A percentile compares a stretch with the other conserved stretches of the same genome.
Evolutionary conservation across 176 grass and related monocot species (phyloP).

Genomic region (Carex cristatella): DNA sequence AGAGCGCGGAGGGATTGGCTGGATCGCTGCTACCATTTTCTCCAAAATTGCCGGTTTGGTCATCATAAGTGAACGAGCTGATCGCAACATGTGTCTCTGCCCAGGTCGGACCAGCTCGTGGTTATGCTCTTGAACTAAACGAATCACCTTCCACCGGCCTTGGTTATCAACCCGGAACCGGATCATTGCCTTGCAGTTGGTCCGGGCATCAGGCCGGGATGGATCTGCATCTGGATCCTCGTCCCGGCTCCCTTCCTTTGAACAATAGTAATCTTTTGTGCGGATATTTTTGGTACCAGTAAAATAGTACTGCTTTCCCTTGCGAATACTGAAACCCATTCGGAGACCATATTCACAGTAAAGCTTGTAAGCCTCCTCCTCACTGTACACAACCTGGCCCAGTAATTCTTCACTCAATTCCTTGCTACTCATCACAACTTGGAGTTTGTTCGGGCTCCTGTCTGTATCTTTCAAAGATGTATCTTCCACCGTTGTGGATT

Average conservation of each 20-base stretch:
- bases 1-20: conserved; percentile 41
- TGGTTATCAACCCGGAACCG: conserved; percentile 67
- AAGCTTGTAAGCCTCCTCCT: conserved; percentile 78
- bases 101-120: conserved; percentile 62
- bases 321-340: conserved; percentile 81
- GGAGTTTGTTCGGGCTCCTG: conserved; percentile 27
- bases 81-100: conserved; percentile 68
- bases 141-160: conserved; percentile 67
- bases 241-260: conserved; percentile 78
- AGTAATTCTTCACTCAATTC: conserved; percentile 66
- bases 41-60: conserved; percentile 59
- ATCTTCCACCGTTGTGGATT: conserved; percentile 14
- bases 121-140: conserved; percentile 71
- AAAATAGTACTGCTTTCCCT: conserved; percentile 81
- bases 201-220: conserved; percentile 62
- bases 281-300: conserved; percentile 63
- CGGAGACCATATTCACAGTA: conserved; percentile 68
- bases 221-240: conserved; percentile 67
- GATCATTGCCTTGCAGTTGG: conserved; percentile 81
- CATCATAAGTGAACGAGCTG: conserved; percentile 65
- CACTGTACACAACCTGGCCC: conserved; percentile 54
- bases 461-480: conserved; percentile 28
- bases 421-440: conserved; percentile 39
- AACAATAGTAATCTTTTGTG: conserved; percentile 86
- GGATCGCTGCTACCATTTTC: conserved; percentile 66